Conservation (phyloP, 345 rosid species). For the Garcia nutans region DNA sequence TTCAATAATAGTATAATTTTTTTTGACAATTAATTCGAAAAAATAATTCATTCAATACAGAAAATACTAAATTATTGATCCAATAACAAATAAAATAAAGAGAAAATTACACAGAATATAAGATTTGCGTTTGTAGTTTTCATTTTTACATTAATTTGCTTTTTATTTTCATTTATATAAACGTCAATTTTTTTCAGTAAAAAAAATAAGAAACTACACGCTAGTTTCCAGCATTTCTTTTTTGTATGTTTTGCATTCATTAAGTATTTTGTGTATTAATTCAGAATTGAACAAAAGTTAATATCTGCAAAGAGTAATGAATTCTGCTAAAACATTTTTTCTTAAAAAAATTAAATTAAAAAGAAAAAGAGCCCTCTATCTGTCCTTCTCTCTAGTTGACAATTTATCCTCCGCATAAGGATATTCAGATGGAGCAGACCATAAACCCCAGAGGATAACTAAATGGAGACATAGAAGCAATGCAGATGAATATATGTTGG, state of each 20-base stretch:
- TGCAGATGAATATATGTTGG: conserved; percentile 62
- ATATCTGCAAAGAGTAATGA: neutral
- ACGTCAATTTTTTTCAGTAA: no score
- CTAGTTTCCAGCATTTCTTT: neutral
- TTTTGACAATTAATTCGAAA: no score
- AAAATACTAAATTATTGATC: no score
- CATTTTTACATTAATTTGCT: no score
- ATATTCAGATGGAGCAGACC: conserved; percentile 55
- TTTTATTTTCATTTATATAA: no score
- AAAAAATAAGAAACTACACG: no score
- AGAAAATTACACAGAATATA: no score
- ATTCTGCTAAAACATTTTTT: no score
- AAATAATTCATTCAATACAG: no score
- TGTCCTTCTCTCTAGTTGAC: conserved; percentile 16
- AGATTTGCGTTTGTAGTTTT: no score
- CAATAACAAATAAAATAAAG: no score
- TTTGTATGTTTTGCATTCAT: neutral
- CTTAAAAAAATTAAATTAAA: neutral
- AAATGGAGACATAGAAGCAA: conserved; percentile 61
- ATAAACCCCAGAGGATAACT: conserved; percentile 61
- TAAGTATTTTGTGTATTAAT: neutral
- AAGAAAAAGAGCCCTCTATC: neutral
- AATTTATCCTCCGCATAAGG: conserved; percentile 36
- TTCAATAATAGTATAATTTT: no score
- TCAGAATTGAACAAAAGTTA: neutral